Evolutionary conservation across 2,329 filamentous ascomycete genomes (phyloP), one percentile per base, ranked within the genome.

Genomic region (Knufia petricola): DNA sequence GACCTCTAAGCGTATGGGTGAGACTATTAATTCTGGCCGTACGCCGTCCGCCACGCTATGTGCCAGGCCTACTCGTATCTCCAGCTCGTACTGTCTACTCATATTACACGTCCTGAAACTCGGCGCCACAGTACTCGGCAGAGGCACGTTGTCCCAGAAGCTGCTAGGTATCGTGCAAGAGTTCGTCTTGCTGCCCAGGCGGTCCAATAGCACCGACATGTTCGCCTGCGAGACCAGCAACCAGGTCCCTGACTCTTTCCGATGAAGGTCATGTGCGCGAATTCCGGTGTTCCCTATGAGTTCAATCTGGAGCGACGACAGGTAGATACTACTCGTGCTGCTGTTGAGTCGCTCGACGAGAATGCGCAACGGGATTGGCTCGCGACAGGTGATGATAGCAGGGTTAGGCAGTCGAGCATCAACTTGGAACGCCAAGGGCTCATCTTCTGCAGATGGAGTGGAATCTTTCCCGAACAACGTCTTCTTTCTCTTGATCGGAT

Each of bases 31-130:
- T 67, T 94, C 86, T n/a, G 82, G 75, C 69, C 79, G 59, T 50
- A 54, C 41, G 36, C 68, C 67, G 43, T 70, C 70, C 44, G 76
- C 72, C 24, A 76, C 75, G 4, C 84, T 85, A 73, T 87, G 89
- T 49, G 79, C 80, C 31, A 95, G 65, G 1, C 87, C 87, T 6
- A 95, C 70, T 51, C 81, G 81, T 34, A 95, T 70, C 65, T 95
- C 87, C 31, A 98, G 68, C 62, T 89, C 84, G 64, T 98, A 96
- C 45, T 71, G 75, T 23, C 90, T 79, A 45, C 78, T 76, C 42
- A 96, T 77, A 64, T 96, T 96, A 67, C 92, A 98, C 1, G 88
- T 87, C 42, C 80, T 74, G 62, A 98, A 98, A 0, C 81, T 83
- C 0, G 92, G 92, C 8, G 87, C 82, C 9, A 98, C 80, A 0